Evolutionary conservation across 1,139 yeast genomes (phyloP).

Genomic region (Kodamaea fungicola): DNA sequence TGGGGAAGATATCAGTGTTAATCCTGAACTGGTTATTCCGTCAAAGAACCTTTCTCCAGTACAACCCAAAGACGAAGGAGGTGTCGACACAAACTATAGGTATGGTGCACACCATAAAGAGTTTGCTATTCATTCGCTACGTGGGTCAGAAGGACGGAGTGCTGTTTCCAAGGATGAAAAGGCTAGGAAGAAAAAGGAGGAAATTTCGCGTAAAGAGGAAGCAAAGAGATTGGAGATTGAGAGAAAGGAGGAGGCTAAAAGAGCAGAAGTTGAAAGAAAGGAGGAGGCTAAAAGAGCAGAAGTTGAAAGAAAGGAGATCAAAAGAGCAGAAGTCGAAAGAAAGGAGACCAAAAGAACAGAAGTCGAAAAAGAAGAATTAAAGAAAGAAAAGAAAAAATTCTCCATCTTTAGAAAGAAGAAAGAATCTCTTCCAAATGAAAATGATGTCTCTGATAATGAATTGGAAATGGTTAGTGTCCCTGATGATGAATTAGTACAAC

Average conservation of each 20-base stretch:
- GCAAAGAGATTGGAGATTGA: conserved; percentile 4
- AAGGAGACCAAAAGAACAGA: conserved; percentile 1
- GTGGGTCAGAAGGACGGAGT: conserved; percentile 18
- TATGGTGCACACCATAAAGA: conserved; percentile 40
- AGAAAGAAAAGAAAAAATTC: conserved; percentile 4
- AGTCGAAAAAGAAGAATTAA: not conserved
- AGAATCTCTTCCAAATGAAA: not conserved
- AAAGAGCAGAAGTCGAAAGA: conserved; percentile 9
- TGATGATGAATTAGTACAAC: not conserved
- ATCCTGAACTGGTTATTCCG: not conserved
- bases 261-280: conserved; percentile 25
- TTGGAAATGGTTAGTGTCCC: conserved; percentile 1
- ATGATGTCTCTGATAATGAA: not conserved
- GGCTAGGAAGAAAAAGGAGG: conserved; percentile 15
- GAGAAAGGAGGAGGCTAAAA: conserved; percentile 15
- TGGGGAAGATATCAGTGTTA: conserved; percentile 16
- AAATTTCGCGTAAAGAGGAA: conserved; percentile 9
- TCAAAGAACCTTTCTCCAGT: not conserved
- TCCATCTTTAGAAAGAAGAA: conserved; percentile 7
- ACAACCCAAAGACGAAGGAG: conserved; percentile 11
- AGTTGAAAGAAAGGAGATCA: conserved; percentile 9
- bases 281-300: conserved; percentile 14
- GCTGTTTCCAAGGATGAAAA: conserved; percentile 34
- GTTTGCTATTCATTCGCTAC: conserved; percentile 36
- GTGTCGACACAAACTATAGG: conserved; percentile 27